phyloP scores from a whole-genome alignment of 2,329 filamentous ascomycete species.

The Arthrocladium fulminans region DNA sequence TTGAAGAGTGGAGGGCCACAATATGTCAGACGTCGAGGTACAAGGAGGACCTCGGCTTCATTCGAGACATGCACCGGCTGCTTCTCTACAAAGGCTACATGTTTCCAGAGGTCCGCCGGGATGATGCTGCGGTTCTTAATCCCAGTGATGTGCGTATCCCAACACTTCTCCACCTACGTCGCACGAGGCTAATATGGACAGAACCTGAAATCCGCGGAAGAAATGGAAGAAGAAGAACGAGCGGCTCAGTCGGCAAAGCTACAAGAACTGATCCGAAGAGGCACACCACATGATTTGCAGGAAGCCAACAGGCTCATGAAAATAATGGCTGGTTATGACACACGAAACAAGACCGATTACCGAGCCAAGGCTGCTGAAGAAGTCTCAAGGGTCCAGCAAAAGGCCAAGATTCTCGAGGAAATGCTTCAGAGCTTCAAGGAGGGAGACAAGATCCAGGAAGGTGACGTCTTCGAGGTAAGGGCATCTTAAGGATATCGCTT shows the following conservation, averaged over 20 bases:
- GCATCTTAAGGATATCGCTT: conserved; percentile 17
- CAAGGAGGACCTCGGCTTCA: conserved; percentile 93
- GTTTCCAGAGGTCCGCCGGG: conserved; percentile 82
- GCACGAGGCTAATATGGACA: conserved; percentile 30
- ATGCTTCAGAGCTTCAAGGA: conserved; percentile 75
- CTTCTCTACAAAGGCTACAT: conserved; percentile 95
- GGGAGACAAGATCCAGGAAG: conserved; percentile 67
- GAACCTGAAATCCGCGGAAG: conserved; percentile 92
- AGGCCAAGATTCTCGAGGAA: conserved; percentile 84
- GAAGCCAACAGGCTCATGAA: conserved; percentile 98
- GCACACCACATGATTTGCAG: conserved; percentile 84
- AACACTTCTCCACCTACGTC: not conserved
- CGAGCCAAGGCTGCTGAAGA: conserved; percentile 95
- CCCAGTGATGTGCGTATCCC: conserved; percentile 73
- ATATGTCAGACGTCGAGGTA: conserved; percentile 98
- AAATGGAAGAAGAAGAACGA: conserved; percentile 95
- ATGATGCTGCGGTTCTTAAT: conserved; percentile 93
- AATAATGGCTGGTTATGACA: conserved; percentile 96
- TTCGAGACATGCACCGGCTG: conserved; percentile 93
- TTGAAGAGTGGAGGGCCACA: conserved; percentile 96
- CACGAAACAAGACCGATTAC: conserved; percentile 91
- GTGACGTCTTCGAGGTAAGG: conserved; percentile 57
- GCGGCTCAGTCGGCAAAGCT: conserved; percentile 96
- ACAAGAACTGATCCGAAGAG: conserved; percentile 88
- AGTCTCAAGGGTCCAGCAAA: conserved; percentile 88